Conservation (phyloP, 2,329 filamentous ascomycete genomes). For the Hypoxylon sp. region DNA sequence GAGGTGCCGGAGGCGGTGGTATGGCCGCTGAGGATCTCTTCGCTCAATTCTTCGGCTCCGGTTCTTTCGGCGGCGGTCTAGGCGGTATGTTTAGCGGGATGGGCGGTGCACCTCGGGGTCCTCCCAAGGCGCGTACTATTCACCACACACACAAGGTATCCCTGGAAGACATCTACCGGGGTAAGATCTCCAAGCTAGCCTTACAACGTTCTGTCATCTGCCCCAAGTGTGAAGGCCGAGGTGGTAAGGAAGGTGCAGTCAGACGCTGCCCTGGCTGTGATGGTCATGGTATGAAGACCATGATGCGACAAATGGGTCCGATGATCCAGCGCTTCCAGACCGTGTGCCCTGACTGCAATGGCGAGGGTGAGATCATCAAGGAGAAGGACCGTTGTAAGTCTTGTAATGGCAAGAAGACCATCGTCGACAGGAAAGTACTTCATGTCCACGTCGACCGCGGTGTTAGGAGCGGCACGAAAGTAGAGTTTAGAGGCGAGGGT, state of each 20-base stretch:
- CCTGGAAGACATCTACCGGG: constrained; percentile 97
- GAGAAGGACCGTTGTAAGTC: constrained; percentile 98
- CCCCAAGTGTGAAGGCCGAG: constrained; percentile 91
- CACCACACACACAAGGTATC: constrained; percentile 99
- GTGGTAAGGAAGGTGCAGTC: constrained; percentile 98
- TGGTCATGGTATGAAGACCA: constrained; percentile 98
- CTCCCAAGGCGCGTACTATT: constrained; percentile 91
- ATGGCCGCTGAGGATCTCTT: constrained; percentile 98
- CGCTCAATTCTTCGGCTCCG: constrained; percentile 93
- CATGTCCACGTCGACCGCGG: constrained; percentile 98
- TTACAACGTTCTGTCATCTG: constrained; percentile 98
- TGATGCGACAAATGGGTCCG: constrained; percentile 99
- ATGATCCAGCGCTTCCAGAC: constrained; percentile 99
- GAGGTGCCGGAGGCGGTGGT: constrained; percentile 82
- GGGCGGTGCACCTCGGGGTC: constrained; percentile 84
- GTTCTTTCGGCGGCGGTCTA: constrained; percentile 79
- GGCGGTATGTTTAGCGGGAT: constrained; percentile 83
- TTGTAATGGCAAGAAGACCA: constrained; percentile 97
- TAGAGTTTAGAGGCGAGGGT: constrained; percentile 96
- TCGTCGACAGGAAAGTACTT: constrained; percentile 96
- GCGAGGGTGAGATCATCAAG: constrained; percentile 95
- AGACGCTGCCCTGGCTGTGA: constrained; percentile 93
- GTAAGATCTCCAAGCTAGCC: constrained; percentile 97
- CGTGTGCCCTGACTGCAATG: constrained; percentile 97
- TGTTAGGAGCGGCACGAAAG: constrained; percentile 93